Evolutionary conservation across 345 rosid species (phyloP).

Genomic region (Trapa incisa): DNA sequence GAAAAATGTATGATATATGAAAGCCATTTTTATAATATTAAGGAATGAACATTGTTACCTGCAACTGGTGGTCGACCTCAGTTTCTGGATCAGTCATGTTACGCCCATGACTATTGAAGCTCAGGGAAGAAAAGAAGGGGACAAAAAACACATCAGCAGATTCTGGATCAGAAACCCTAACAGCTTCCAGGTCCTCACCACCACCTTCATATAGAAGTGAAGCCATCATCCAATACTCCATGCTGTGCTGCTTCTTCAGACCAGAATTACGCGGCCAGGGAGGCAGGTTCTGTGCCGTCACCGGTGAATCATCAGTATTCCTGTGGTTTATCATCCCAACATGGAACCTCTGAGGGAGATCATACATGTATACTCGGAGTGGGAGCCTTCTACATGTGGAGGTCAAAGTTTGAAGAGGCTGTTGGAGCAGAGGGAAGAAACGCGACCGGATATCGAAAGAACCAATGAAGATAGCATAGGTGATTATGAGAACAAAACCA

Average conservation of each 20-base stretch:
- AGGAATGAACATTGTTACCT: conserved; percentile 31
- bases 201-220: conserved; percentile 47
- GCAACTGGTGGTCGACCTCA: conserved; percentile 68
- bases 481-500: conserved; percentile 27
- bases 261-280: conserved; percentile 61
- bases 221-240: conserved; percentile 94
- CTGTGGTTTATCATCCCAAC: conserved; percentile 59
- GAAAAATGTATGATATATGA: neutral
- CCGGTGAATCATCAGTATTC: conserved; percentile 30
- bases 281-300: conserved; percentile 51
- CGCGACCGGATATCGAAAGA: conserved; percentile 42
- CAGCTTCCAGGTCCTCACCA: conserved; percentile 39
- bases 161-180: conserved; percentile 92
- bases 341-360: conserved; percentile 74
- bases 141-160: conserved; percentile 71
- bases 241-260: conserved; percentile 67
- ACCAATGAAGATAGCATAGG: conserved; percentile 41
- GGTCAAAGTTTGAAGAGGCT: conserved; percentile 14
- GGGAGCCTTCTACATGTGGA: conserved; percentile 24
- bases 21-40: neutral
- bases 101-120: conserved; percentile 81
- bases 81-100: conserved; percentile 94
- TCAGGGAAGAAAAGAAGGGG: conserved; percentile 86
- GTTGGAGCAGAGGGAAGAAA: conserved; percentile 44
- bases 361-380: conserved; percentile 80